Base-by-base conservation (phyloP, 352 stramenopile genomes). In the Pythium guiyangense region DNA sequence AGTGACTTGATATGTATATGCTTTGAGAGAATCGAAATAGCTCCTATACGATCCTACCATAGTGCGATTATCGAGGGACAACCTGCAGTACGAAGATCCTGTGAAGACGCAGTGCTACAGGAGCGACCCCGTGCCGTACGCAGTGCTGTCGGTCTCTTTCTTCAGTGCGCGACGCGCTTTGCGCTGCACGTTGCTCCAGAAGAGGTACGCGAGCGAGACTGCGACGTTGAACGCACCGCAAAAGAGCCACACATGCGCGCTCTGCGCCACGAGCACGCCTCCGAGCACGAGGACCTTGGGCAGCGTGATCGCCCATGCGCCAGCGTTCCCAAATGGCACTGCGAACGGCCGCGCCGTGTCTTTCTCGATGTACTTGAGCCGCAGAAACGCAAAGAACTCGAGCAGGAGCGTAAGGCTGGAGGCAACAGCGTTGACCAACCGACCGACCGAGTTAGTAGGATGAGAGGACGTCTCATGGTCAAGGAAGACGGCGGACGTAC, bases 361-460 rank as follows among this genome's bases (percentile, higher is more conserved):
- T 54, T 86, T 88, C 46, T 94, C 80, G 1, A 86, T 57, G 69
- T 94, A 92, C 54, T 92, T 92, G 48, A 94, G 74, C 18, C 81
- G 80, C 57, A 94, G 62, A 65, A 92, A 92, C 39, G 84, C 77
- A 26, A 86, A 90, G 57, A 94, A 90, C 63, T 94, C 84, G 49
- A 94, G 74, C 56, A 94, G 55, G 60, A 94, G 60, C 43, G 81
- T 91, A 60, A 79, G 64, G 64, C 67, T 84, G 29, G 22, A n/a
- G 18, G 17, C n/a, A n/a, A n/a, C 40, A 45, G 29, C 2, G 29
- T 34, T 34, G n/a, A n/a, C n/a, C n/a, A n/a, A n/a, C n/a, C n/a
- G 29, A 34, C 29, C n/a, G 49, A 39, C 10, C 48, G n/a, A 31
- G 27, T 37, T 10, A 51, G 46, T 37, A 34, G 29, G 3, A 2